Evolutionary conservation across 1,284 basidiomycete genomes (phyloP).

Genomic region (Rhodotorula sp.): DNA sequence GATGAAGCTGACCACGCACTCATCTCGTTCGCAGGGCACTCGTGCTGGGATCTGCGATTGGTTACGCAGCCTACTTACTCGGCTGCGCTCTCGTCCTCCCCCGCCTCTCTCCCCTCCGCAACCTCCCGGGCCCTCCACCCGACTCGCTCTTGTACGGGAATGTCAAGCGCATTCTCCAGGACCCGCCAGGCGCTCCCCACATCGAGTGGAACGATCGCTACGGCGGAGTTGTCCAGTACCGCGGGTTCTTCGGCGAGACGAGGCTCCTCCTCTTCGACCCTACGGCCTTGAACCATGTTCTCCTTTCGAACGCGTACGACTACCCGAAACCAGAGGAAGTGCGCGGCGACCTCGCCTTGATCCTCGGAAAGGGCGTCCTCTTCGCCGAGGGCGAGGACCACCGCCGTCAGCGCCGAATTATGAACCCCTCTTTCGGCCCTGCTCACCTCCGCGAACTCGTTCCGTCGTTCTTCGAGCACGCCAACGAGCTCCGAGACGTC

Average conservation of each 20-base stretch:
- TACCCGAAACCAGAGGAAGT: constrained; percentile 68
- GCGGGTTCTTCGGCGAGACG: constrained; percentile 52
- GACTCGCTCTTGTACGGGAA: constrained; percentile 60
- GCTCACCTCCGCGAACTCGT: constrained; percentile 59
- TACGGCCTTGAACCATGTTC: constrained; percentile 60
- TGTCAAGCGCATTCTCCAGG: constrained; percentile 59
- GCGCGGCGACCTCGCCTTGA: constrained; percentile 56
- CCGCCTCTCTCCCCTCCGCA: constrained; percentile 50
- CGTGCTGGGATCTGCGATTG: neutral
- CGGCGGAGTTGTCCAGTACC: constrained; percentile 60
- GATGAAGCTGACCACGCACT: neutral
- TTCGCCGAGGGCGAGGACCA: constrained; percentile 50
- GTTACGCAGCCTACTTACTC: neutral
- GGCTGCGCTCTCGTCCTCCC: constrained; percentile 15
- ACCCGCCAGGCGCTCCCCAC: constrained; percentile 55
- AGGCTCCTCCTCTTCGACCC: constrained; percentile 64
- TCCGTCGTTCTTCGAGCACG: constrained; percentile 65
- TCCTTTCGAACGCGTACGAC: constrained; percentile 59
- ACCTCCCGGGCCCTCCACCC: constrained; percentile 52
- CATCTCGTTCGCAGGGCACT: neutral
- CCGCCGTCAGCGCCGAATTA: constrained; percentile 38
- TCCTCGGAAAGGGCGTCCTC: constrained; percentile 48
- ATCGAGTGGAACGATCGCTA: constrained; percentile 56
- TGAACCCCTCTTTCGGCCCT: constrained; percentile 61
- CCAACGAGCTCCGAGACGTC: constrained; percentile 46